Base-by-base conservation (phyloP, 768 basidiomycete species). In the Terana coerulea region DNA sequence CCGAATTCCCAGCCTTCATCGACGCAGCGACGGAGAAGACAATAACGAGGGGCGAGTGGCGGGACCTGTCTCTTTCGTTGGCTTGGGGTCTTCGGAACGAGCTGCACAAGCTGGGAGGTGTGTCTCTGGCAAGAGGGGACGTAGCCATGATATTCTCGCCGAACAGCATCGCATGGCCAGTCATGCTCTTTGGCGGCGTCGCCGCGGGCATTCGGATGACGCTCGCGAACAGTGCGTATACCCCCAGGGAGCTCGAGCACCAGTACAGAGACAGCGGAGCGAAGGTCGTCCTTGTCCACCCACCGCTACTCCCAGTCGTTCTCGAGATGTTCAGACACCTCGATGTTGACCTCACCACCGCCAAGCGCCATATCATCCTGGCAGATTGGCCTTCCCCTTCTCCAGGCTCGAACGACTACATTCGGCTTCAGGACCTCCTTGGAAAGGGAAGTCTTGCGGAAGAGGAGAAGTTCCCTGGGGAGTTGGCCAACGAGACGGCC, bases 181-280 rank as follows among this genome's bases (percentile, higher is more conserved):
- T 80, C 50, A 63, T 75, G 36, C 49, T 81, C 3, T 67, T 71
- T n/a, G 69, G 66, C 44, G 65, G 67, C 62, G 71, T 84, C 37
- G 84, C 90, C 1, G 86, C 84, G 0, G 88, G 87, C 3, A 61
- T 88, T 12, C 69, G 78, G 37, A 76, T 79, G 43, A 88, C 89
- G 0, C 79, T 88, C 9, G 86, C 86, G 14, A 94, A 91, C 62
- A 81, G 76, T 51, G 74, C 75, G 0, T 93, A 88, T 60, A 86
- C 81, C 3, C 64, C 81, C 3, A 61, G 68, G 8, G 92, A 95
- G 61, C 75, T 94, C 0, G 74, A 72, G 1, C 80, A 81, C 65
- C 92, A 95, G 62, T 83, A 87, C 52, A 67, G 55, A 12, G 83
- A 94, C 60, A 83, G 83, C 45, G 67, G 75, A 1, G 84, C 92